Base-by-base conservation (phyloP, 176 grass and related monocot genomes). In the Bonia amplexicaulis region DNA sequence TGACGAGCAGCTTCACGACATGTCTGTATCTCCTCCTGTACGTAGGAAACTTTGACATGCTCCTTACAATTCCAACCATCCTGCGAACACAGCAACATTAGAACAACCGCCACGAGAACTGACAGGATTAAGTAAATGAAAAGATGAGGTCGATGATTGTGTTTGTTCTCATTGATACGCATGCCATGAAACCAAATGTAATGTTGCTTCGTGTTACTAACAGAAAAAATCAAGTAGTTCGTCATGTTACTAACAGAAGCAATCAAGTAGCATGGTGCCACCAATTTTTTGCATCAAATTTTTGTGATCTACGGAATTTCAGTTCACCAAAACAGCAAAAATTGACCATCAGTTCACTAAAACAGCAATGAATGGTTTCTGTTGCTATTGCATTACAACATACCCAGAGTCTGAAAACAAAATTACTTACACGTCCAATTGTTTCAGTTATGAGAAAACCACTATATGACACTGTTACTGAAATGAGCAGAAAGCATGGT, bases 21-120 rank as follows among this genome's bases (percentile, higher is more conserved):
- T 95, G 87, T 52, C 92, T 90, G 82, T 79, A 93, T 31, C 92
- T 87, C 80, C 95, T 90, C 62, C 92, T 91, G 86, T 93, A 88
- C n/a, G 95, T 97, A 10, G 92, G 95, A 42, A 97, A 91, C 80
- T 97, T 97, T 0, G 92, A 89, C 59, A 84, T 26, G 75, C 87
- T 93, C 89, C 92, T 91, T 14, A 86, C 81, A 52, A 94, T 91
- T 3, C 95, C 95, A 20, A 93, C 90, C 80, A 97, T 74, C 90
- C 95, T 97, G 89, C 42, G 6, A 82, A 19, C 6, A 33, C 65
- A 65, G 23, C 67, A 42, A 17, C 33, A 37, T 88, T 29, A 85
- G 47, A 74, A 16, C 41, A 27, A 12, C 23, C 15, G 20, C 47
- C 4, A 49, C 2, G 17, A 31, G 2, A 16, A 19, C 23, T 17